Percentiles rank a stretch among this genome's conserved stretches.
These are phyloP conservation scores for Cystoderma amianthinum DNA, from an alignment of 768 basidiomycete genomes.

Conservation along the genomic window DNA sequence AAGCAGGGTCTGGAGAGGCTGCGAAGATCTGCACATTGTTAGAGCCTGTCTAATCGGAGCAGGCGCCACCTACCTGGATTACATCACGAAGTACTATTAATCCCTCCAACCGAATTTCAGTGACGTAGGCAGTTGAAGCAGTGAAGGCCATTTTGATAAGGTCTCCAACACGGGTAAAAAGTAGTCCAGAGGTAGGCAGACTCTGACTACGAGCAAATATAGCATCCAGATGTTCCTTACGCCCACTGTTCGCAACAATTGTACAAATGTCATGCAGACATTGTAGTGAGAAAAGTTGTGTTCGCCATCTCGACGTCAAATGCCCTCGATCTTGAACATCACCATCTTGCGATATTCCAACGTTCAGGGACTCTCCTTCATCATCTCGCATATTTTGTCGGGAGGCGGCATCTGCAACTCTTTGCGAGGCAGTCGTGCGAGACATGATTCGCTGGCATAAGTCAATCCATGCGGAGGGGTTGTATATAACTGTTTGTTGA, in stretches of 20 bases:
- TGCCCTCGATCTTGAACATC: slow-evolving; percentile 25
- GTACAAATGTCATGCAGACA: slow-evolving; percentile 88
- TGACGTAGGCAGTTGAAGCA: slow-evolving; percentile 93
- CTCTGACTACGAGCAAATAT: slow-evolving; percentile 59
- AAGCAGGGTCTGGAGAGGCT: slow-evolving; percentile 83
- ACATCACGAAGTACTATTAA: slow-evolving; percentile 86
- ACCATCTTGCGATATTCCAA: slow-evolving; percentile 37
- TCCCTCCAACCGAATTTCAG: slow-evolving; percentile 90
- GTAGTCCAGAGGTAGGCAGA: slow-evolving; percentile 45
- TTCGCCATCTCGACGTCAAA: slow-evolving; percentile 85
- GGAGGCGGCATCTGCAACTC: slow-evolving; percentile 57
- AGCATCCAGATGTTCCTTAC: slow-evolving; percentile 81
- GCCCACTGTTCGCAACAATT: slow-evolving; percentile 64
- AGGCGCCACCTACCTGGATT: slow-evolving; percentile 71
- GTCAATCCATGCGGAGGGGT: slow-evolving; percentile 97
- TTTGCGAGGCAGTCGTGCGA: slow-evolving; percentile 80
- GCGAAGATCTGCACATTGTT: slow-evolving; percentile 94
- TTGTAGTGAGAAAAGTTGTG: slow-evolving; percentile 89
- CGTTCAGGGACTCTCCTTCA: slow-evolving; percentile 87
- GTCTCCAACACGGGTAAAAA: slow-evolving; percentile 85
- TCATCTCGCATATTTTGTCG: slow-evolving; percentile 66
- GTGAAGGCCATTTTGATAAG: slow-evolving; percentile 98
- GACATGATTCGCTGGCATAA: slow-evolving; percentile 97
- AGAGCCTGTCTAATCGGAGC: background rate
- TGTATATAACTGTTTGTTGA: slow-evolving; percentile 86